These are phyloP conservation scores for Lavandula angustifolia DNA, from an alignment of 257 asterid genomes.

Conservation along the genomic window DNA sequence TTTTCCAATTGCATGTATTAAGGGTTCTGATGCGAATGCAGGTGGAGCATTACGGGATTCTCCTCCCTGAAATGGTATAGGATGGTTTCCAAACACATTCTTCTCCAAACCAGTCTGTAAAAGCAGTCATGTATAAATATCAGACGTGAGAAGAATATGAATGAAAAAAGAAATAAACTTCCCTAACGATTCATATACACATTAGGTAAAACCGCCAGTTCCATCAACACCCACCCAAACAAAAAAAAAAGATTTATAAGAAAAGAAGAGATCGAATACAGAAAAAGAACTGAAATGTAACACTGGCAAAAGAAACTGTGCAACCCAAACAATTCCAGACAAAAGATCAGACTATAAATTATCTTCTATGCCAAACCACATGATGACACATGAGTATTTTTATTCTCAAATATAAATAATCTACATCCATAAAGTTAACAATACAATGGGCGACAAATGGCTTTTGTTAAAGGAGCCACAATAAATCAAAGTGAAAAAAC, in stretches of 20 bases:
- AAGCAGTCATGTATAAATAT: conserved; percentile 19
- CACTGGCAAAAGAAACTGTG: background rate
- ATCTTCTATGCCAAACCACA: conserved; percentile 15
- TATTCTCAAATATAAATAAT: conserved; percentile 6
- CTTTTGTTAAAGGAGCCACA: conserved; percentile 15
- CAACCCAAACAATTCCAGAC: conserved; percentile 13
- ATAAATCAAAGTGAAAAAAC: background rate
- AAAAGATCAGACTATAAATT: conserved; percentile 6
- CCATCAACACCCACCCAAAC: background rate
- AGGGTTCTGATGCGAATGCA: conserved; percentile 83
- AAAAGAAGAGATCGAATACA: background rate
- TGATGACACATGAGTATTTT: conserved; percentile 4
- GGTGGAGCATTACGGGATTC: conserved; percentile 81
- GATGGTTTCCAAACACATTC: conserved; percentile 86
- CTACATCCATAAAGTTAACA: conserved; percentile 10
- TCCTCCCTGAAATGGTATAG: conserved; percentile 52
- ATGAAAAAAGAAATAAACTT: conserved; percentile 20
- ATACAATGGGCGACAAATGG: conserved; percentile 1
- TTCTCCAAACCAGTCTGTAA: conserved; percentile 87
- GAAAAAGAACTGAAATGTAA: background rate
- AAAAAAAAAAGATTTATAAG: background rate
- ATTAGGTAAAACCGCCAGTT: background rate
- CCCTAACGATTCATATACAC: background rate
- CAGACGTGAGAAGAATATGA: conserved; percentile 18
- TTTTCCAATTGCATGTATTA: conserved; percentile 34